These are phyloP conservation scores for Phytophthora sansomeana DNA, from an alignment of 352 stramenopile genomes.

Conservation along the genomic window DNA sequence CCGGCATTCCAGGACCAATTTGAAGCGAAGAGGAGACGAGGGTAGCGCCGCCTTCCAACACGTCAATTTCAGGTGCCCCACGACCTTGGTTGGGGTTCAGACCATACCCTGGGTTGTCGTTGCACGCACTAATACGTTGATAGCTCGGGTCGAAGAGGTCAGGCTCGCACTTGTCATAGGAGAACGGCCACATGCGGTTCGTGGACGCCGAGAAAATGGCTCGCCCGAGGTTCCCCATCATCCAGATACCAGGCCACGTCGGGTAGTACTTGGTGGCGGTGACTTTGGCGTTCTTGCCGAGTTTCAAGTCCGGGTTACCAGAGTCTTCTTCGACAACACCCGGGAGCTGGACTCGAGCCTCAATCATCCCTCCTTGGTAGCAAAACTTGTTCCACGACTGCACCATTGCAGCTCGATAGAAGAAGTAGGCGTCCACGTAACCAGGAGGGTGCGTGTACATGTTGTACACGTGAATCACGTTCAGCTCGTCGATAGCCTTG, in stretches of 20 bases:
- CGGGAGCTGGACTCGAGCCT: conserved; percentile 90
- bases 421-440: conserved; percentile 58
- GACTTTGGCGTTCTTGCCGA: conserved; percentile 60
- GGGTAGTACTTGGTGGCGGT: conserved; percentile 72
- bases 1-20: conserved; percentile 78
- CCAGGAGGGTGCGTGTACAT: conserved; percentile 58
- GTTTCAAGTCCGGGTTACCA: conserved; percentile 51
- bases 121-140: conserved; percentile 90
- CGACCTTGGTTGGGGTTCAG: conserved; percentile 69
- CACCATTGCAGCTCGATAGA: conserved; percentile 83
- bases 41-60: conserved; percentile 88
- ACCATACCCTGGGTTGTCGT: conserved; percentile 89
- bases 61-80: conserved; percentile 95
- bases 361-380: conserved; percentile 86
- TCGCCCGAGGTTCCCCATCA: conserved; percentile 94
- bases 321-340: conserved; percentile 62
- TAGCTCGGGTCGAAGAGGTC: conserved; percentile 55
- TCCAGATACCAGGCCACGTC: conserved; percentile 7
- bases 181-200: conserved; percentile 97
- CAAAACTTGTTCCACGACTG: conserved; percentile 79
- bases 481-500: conserved; percentile 44
- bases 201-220: conserved; percentile 95
- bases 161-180: conserved; percentile 92
- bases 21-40: conserved; percentile 92
- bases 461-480: conserved; percentile 63